Base-by-base conservation (phyloP, 164 flowering plant species). In the Paratinospora sagittata region DNA sequence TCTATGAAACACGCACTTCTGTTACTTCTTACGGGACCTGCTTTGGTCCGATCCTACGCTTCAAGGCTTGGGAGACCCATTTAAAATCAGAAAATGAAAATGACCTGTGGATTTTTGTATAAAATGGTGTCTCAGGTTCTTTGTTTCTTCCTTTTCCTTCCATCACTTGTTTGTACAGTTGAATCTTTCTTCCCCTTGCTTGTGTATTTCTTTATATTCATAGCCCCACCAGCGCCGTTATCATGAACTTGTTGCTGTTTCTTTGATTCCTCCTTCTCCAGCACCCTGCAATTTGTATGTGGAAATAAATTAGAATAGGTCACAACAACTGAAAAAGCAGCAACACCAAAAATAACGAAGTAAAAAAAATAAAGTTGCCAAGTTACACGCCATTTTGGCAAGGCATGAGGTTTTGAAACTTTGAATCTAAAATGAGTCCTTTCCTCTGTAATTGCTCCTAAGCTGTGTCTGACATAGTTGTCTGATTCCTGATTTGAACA, bases 91-190 rank as follows among this genome's bases (percentile, higher is more conserved):
- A 41, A n/a, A n/a, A 11, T 41, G 45, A 41, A 41, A 30, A 8
- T 41, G 0, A 41, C 45, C 11, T 41, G 11, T 41, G 11, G 45
- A 52, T 4, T 52, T 30, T 19, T n/a, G 21, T n/a, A 52, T 52
- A 52, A n/a, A n/a, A n/a, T n/a, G n/a, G n/a, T 52, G 60, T 19
- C 8, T 69, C 69, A 68, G 27, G 66, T 72, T 68, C 68, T 76
- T 55, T 36, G 65, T 26, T 70, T 70, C 70, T 76, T 68, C 43
- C 58, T 52, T 62, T 66, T 63, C 21, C 71, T 76, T 30, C 57
- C 67, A 37, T 72, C 47, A 21, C 26, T 68, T 52, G 21, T 17
- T 52, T 17, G 60, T 3, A 16, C 23, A 14, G 16, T 37, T 7
- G 66, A 60, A 67, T 13, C 27, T 33, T 27, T 6, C 36, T 73